Percentiles rank a stretch among this genome's conserved stretches.
Conservation (phyloP, 306 rosid species). For the Alnus glutinosa region DNA sequence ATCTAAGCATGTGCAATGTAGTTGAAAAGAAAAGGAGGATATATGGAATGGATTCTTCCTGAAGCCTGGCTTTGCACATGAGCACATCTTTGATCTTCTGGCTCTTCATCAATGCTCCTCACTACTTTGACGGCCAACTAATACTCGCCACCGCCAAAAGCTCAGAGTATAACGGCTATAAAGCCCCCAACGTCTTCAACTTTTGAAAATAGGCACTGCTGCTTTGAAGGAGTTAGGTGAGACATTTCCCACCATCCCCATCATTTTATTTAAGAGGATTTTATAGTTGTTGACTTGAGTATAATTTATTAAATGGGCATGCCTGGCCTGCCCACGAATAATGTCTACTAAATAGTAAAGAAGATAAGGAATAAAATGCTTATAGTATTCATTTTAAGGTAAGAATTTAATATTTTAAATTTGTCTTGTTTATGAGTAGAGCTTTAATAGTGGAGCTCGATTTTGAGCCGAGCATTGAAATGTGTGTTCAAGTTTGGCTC, state of each 20-base stretch:
- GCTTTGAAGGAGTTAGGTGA: neutral
- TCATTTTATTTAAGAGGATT: too few species aligned
- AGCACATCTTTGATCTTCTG: neutral
- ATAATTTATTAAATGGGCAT: neutral
- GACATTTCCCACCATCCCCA: neutral
- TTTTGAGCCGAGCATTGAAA: too few species aligned
- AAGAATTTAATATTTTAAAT: too few species aligned
- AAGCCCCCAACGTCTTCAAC: conserved; percentile 8
- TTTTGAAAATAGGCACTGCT: neutral
- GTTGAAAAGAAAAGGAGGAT: conserved; percentile 18
- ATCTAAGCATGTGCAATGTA: conserved; percentile 27
- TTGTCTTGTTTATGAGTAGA: too few species aligned
- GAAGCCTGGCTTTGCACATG: neutral
- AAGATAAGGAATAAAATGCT: neutral
- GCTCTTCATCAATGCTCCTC: conserved; percentile 33
- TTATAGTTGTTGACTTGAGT: neutral
- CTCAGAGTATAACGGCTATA: neutral
- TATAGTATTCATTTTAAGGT: too few species aligned
- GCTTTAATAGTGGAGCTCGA: too few species aligned
- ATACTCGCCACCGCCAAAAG: conserved; percentile 21
- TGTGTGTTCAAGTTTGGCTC: too few species aligned
- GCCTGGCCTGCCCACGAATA: neutral
- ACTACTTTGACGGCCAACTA: conserved; percentile 51
- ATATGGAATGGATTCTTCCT: neutral
- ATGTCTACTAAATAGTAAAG: neutral